Conservation (phyloP, 208 protist genomes). For the Crithidia sp. region DNA sequence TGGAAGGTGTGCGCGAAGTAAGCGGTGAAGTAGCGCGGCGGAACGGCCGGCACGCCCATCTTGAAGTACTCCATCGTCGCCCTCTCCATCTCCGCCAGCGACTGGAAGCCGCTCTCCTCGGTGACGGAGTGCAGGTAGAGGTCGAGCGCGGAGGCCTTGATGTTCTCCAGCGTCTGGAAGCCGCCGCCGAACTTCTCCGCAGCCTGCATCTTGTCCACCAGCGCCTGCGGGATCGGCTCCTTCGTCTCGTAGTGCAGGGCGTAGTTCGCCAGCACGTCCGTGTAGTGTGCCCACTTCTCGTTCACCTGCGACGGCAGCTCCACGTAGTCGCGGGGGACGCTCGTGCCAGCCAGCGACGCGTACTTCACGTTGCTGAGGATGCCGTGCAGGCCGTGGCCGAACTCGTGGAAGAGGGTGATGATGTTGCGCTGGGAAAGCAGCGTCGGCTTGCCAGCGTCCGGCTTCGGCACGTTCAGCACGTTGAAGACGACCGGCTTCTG, state of each 20-base stretch:
- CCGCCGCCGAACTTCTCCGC: slow-evolving; percentile 41
- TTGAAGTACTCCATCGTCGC: slow-evolving; percentile 30
- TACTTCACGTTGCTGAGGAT: slow-evolving; percentile 62
- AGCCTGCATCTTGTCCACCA: slow-evolving; percentile 58
- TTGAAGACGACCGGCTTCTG: slow-evolving; percentile 55
- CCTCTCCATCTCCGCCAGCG: slow-evolving; percentile 44
- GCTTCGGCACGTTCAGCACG: slow-evolving; percentile 65
- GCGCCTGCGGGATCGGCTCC: slow-evolving; percentile 48
- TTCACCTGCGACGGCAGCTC: slow-evolving; percentile 86
- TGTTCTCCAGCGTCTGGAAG: slow-evolving; percentile 60
- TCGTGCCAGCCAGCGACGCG: slow-evolving; percentile 54
- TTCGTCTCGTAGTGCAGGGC: slow-evolving; percentile 69
- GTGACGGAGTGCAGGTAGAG: slow-evolving; percentile 60
- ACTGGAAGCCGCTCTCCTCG: slow-evolving; percentile 31
- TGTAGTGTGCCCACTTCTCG: slow-evolving; percentile 76
- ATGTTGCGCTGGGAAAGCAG: slow-evolving; percentile 69
- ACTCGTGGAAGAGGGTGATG: slow-evolving; percentile 71
- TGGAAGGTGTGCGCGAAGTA: slow-evolving; percentile 80
- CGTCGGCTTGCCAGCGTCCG: slow-evolving; percentile 51
- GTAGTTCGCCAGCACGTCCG: slow-evolving; percentile 56
- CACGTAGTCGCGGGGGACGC: slow-evolving; percentile 79
- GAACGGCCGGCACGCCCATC: slow-evolving; percentile 28
- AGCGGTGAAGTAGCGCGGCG: slow-evolving; percentile 53
- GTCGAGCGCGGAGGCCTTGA: slow-evolving; percentile 60
- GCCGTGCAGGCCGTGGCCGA: slow-evolving; percentile 75